Evolutionary conservation across 306 rosid genomes (phyloP), one percentile per base, ranked within the genome.

Genomic region (Hippophae rhamnoides): DNA sequence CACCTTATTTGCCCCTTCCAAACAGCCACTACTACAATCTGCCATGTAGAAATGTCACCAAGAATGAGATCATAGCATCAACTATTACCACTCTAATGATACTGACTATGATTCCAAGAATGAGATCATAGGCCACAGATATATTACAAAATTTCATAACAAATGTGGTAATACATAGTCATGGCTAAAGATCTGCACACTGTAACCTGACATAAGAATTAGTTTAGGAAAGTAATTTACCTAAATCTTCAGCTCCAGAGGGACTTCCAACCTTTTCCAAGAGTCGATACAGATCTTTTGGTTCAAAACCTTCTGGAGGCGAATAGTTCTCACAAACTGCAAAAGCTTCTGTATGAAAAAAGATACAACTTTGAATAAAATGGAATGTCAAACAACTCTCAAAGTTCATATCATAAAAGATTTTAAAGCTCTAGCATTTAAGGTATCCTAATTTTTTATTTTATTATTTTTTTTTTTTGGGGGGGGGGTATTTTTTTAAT

Each of bases 241-340:
- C 99, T 68, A 79, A 79, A 75, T 93, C 97, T 44, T 88, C 85
- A 41, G 65, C 94, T 14, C 97, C 95, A 0, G 94, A 93, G 18
- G 99, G 99, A 61, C 94, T 93, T 78, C 99, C 99, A 41, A 93
- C 95, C 78, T 82, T 88, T 79, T 85, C 96, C 69, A 92, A 85
- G 57, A 92, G 81, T 71, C 77, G 86, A 72, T 84, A 80, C 50
- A 92, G 86, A 78, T 92, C 95, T 73, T 80, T 77, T 1, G 93
- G 93, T 67, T 84, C 76, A 83, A 92, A 92, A 66, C 94, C 96
- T 72, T 80, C 93, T 0, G 95, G 96, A 76, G 99, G 96, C 47
- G 90, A 82, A 74, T 87, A 93, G 70, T 93, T 86, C 75, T 88
- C 97, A 41, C 97, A 93, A 53, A 93, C 90, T 60, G 97, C 99